Evolutionary conservation across 257 asterid species (phyloP).

Genomic region (Primulina tabacum): DNA sequence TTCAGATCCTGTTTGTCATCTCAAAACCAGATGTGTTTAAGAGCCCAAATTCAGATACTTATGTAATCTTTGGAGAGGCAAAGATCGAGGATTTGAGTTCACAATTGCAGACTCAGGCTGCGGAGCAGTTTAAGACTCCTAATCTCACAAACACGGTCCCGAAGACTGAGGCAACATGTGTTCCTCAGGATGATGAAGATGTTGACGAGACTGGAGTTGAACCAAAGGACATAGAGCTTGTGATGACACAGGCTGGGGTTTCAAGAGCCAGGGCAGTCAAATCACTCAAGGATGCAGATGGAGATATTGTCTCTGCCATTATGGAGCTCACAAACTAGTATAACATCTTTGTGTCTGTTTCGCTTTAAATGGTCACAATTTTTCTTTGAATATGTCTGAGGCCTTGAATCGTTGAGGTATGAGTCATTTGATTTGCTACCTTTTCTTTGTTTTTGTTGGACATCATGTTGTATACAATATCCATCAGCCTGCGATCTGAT

Average conservation of each 20-base stretch:
- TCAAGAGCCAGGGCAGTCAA: conserved; percentile 44
- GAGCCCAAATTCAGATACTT: conserved; percentile 68
- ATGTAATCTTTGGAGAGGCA: conserved; percentile 65
- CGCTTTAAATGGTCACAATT: neutral
- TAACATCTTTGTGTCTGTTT: neutral
- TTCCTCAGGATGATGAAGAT: conserved; percentile 50
- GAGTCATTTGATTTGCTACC: neutral
- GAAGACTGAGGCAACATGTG: conserved; percentile 36
- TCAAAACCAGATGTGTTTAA: conserved; percentile 72
- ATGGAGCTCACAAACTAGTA: conserved; percentile 55
- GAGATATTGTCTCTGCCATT: conserved; percentile 60
- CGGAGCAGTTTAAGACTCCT: conserved; percentile 58
- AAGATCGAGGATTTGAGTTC: conserved; percentile 66
- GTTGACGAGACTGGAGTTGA: conserved; percentile 54
- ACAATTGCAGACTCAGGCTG: conserved; percentile 62
- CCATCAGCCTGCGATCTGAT: conserved; percentile 3
- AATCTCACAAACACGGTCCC: conserved; percentile 31
- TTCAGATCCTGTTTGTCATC: conserved; percentile 54
- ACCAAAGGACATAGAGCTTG: conserved; percentile 48
- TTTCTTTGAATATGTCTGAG: neutral
- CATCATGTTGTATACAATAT: neutral
- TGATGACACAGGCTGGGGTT: conserved; percentile 56
- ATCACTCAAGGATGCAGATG: conserved; percentile 51
- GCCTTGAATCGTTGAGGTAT: neutral
- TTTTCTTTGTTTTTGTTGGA: conserved; percentile 9